A percentile compares a stretch with the other conserved stretches of the same genome.
phyloP scores from a whole-genome alignment of 306 rosid species.

The Pyrus bretschneideri region DNA sequence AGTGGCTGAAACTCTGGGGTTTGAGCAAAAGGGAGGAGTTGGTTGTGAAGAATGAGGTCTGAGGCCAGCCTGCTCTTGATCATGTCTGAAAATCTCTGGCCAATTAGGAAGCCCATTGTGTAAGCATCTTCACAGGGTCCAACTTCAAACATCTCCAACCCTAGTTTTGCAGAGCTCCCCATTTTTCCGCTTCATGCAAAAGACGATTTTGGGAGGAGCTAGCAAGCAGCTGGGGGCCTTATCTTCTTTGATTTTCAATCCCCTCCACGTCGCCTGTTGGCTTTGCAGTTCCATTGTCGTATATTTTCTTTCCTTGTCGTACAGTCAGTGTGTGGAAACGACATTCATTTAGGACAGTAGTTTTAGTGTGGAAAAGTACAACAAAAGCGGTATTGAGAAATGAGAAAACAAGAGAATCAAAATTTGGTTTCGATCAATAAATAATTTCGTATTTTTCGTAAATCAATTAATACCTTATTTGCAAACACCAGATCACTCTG shows the following conservation, averaged over 20 bases:
- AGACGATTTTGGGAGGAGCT: not conserved
- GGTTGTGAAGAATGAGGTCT: constrained; percentile 57
- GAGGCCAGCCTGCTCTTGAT: constrained; percentile 43
- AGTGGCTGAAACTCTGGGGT: constrained; percentile 43
- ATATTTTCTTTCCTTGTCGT: not conserved
- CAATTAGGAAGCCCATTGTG: constrained; percentile 55
- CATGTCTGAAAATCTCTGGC: constrained; percentile 47
- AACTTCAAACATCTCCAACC: constrained; percentile 23
- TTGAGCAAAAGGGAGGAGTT: constrained; percentile 61
- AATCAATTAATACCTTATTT: too few species aligned
- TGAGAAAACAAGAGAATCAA: too few species aligned
- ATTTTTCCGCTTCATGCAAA: not conserved
- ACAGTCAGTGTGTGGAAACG: not conserved
- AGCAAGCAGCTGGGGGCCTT: not conserved
- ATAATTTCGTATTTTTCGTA: too few species aligned
- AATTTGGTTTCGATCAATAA: too few species aligned
- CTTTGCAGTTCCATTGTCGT: not conserved
- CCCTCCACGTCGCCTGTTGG: not conserved
- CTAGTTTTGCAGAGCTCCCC: not conserved
- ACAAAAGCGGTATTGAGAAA: too few species aligned
- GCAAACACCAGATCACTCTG: too few species aligned
- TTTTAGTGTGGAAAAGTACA: too few species aligned
- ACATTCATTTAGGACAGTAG: not conserved
- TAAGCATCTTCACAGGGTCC: constrained; percentile 29
- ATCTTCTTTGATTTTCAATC: not conserved